Conservation (phyloP, 1,284 basidiomycete species). For the Apiotrichum montevideense region DNA sequence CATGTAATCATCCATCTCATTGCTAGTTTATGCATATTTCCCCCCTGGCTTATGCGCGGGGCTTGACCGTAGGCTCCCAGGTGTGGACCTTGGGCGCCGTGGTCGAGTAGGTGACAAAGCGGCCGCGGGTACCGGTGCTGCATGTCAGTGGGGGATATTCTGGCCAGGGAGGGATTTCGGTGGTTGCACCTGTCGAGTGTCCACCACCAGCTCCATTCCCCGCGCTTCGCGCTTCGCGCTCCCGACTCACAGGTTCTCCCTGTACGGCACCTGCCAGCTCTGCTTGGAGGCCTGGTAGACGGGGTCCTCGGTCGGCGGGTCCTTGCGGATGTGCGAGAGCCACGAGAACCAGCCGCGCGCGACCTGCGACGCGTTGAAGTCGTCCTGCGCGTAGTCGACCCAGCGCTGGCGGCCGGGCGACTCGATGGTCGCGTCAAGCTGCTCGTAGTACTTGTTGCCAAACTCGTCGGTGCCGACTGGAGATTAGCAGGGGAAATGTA, state of each 20-base stretch:
- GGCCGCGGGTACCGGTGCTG: slow-evolving; percentile 76
- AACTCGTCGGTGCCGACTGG: slow-evolving; percentile 79
- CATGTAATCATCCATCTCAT: no score
- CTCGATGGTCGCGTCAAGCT: slow-evolving; percentile 74
- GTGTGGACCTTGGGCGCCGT: slow-evolving; percentile 68
- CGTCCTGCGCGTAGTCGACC: slow-evolving; percentile 85
- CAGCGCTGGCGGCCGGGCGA: slow-evolving; percentile 85
- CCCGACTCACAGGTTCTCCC: slow-evolving; percentile 54
- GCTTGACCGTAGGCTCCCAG: slow-evolving; percentile 71
- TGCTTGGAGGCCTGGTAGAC: slow-evolving; percentile 63
- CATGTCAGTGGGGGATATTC: not conserved
- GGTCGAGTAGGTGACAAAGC: slow-evolving; percentile 82
- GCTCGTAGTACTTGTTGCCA: slow-evolving; percentile 84
- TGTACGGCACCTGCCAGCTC: slow-evolving; percentile 59
- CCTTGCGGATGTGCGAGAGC: slow-evolving; percentile 80
- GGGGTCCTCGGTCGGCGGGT: slow-evolving; percentile 67
- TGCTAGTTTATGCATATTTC: slow-evolving; percentile 10
- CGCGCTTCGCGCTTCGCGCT: no score
- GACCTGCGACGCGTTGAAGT: slow-evolving; percentile 81
- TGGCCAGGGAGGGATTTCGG: no score
- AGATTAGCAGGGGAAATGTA: not conserved
- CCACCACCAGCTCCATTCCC: no score
- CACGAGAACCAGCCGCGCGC: slow-evolving; percentile 93
- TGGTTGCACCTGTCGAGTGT: no score
- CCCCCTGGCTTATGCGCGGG: slow-evolving; percentile 44